These are phyloP conservation scores for Lavandula angustifolia DNA, from an alignment of 257 asterid species.

Conservation along the genomic window DNA sequence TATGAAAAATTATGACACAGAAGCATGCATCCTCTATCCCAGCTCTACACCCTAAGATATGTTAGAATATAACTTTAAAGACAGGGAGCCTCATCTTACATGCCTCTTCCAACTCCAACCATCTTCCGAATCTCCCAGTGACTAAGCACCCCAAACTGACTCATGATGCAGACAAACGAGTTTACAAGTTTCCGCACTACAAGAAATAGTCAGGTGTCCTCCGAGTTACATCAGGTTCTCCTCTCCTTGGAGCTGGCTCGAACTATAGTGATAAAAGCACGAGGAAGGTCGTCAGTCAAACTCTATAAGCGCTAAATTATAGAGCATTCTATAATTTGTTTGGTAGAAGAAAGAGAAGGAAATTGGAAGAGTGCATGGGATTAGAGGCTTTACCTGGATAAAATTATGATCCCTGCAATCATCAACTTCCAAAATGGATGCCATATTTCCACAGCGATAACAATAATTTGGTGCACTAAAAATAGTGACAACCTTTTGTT, in stretches of 20 bases:
- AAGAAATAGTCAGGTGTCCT: slow-evolving; percentile 97
- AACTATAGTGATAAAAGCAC: slow-evolving; percentile 49
- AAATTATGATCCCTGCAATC: slow-evolving; percentile 83
- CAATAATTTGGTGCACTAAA: slow-evolving; percentile 97
- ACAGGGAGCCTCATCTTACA: slow-evolving; percentile 40
- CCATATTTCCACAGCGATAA: slow-evolving; percentile 97
- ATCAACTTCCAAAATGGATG: slow-evolving; percentile 95
- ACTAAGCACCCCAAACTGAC: slow-evolving; percentile 32
- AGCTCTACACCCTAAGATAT: slow-evolving; percentile 37
- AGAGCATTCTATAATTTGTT: neutral
- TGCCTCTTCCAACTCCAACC: slow-evolving; percentile 38
- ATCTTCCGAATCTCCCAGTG: slow-evolving; percentile 34
- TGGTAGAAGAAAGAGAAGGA: neutral
- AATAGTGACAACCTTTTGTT: slow-evolving; percentile 92
- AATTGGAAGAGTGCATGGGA: neutral
- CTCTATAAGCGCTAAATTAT: neutral
- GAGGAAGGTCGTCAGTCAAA: slow-evolving; percentile 5
- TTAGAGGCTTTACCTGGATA: slow-evolving; percentile 64
- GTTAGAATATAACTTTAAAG: slow-evolving; percentile 47
- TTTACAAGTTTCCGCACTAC: slow-evolving; percentile 45
- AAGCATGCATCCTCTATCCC: slow-evolving; percentile 38
- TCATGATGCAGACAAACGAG: slow-evolving; percentile 29
- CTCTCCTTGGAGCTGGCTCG: slow-evolving; percentile 99
- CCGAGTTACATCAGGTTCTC: slow-evolving; percentile 93
- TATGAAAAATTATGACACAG: slow-evolving; percentile 27